Evolutionary conservation across 352 stramenopile species (phyloP).

Genomic region (Phytophthora foliorum): DNA sequence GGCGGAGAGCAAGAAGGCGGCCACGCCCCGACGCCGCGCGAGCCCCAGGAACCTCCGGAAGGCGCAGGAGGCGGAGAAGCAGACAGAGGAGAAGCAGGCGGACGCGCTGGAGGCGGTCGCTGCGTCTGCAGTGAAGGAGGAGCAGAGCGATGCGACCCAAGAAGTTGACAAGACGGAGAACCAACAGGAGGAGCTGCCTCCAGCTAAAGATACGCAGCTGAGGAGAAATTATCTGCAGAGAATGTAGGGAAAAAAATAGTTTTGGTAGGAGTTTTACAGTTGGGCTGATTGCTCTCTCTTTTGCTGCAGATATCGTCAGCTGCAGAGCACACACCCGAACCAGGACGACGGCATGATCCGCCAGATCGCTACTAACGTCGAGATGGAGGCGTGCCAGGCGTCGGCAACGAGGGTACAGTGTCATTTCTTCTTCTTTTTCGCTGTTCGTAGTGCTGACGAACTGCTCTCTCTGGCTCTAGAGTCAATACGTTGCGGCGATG

Average conservation of each 20-base stretch:
- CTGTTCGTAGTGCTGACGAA: not conserved
- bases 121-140: conserved; percentile 4
- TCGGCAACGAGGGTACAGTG: conserved; percentile 44
- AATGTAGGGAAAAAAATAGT: too few relatives aligned
- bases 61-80: conserved; percentile 17
- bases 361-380: conserved; percentile 68
- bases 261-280: not conserved
- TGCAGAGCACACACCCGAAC: conserved; percentile 65
- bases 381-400: conserved; percentile 76
- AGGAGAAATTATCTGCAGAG: conserved; percentile 40
- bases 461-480: conserved; percentile 41
- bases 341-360: conserved; percentile 63
- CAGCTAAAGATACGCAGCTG: conserved; percentile 34
- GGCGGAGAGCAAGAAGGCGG: conserved; percentile 30
- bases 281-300: conserved; percentile 9
- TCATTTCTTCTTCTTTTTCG: conserved; percentile 24
- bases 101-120: not conserved
- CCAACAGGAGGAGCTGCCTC: conserved; percentile 16
- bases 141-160: not conserved
- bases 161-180: conserved; percentile 9
- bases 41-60: conserved; percentile 32
- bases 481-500: conserved; percentile 60
- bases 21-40: conserved; percentile 38
- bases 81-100: conserved; percentile 16
- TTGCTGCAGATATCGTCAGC: conserved; percentile 63